Percentiles rank a stretch among this genome's conserved stretches.
Conservation (phyloP, 2,329 filamentous ascomycete genomes). For the Monascus ruber region DNA sequence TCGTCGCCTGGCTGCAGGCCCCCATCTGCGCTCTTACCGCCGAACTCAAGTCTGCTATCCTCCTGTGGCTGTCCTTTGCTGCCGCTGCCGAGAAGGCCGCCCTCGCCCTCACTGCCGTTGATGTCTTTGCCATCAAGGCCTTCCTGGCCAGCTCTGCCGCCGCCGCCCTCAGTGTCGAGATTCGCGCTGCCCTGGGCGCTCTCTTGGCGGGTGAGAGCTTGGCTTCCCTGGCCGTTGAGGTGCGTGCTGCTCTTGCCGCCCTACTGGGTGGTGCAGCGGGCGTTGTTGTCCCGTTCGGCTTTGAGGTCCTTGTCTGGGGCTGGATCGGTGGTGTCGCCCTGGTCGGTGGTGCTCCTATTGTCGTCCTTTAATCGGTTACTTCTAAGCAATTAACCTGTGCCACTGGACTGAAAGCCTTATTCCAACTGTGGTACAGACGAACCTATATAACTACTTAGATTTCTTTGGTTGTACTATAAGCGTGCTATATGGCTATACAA, state of each 20-base stretch:
- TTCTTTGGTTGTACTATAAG: too few relatives aligned
- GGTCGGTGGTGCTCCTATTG: too few relatives aligned
- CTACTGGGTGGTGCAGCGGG: constrained; percentile 13
- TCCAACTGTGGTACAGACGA: too few relatives aligned
- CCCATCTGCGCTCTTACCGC: constrained; percentile 4
- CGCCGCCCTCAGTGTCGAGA: constrained; percentile 3
- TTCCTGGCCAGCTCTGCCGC: constrained; percentile 5
- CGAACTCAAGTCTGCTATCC: constrained; percentile 6
- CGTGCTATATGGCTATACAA: too few relatives aligned
- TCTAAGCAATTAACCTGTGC: too few relatives aligned
- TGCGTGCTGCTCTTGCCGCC: constrained; percentile 4
- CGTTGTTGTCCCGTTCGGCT: constrained; percentile 39
- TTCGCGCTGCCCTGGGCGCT: constrained; percentile 5
- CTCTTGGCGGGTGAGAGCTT: constrained; percentile 6
- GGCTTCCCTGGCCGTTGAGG: constrained; percentile 4
- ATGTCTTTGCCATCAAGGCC: constrained; percentile 4
- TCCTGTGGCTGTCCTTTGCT: constrained; percentile 7
- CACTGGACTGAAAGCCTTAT: too few relatives aligned
- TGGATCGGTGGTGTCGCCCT: neutral
- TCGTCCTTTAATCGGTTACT: too few relatives aligned
- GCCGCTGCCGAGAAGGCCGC: constrained; percentile 1
- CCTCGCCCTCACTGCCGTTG: constrained; percentile 3
- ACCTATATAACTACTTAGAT: too few relatives aligned
- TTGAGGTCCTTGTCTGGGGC: constrained; percentile 31
- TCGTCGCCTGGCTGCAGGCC: constrained; percentile 5